phyloP scores from a whole-genome alignment of 1,284 basidiomycete genomes.

The Malassezia vespertilionis region DNA sequence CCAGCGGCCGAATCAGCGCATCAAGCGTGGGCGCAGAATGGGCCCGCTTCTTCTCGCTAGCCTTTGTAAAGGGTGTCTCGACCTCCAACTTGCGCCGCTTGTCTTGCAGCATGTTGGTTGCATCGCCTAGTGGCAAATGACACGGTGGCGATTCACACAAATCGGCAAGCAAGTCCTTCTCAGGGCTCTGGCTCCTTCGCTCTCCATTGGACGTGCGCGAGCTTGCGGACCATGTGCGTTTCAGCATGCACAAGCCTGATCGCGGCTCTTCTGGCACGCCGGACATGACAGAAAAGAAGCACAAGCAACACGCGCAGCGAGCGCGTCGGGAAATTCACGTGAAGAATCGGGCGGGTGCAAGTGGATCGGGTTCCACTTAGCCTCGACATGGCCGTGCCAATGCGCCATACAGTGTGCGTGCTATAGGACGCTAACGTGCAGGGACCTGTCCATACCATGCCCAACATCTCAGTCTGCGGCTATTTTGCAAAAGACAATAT shows the following conservation, averaged over 20 bases:
- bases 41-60: background rate
- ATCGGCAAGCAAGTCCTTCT: background rate
- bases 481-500: conserved; percentile 23
- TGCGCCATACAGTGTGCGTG: conserved; percentile 14
- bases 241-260: conserved; percentile 18
- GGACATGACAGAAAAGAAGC: background rate
- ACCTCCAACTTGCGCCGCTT: conserved; percentile 5
- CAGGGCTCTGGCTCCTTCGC: background rate
- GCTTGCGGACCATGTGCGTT: conserved; percentile 15
- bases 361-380: background rate
- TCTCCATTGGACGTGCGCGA: background rate
- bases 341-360: background rate
- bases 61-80: background rate
- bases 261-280: conserved; percentile 5
- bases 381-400: background rate
- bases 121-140: background rate
- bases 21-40: conserved; percentile 8
- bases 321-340: conserved; percentile 7
- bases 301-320: background rate
- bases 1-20: conserved; percentile 3
- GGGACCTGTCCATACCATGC: too few relatives aligned
- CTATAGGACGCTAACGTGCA: conserved; percentile 22
- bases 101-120: background rate
- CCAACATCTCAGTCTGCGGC: conserved; percentile 18
- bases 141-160: background rate